Base-by-base conservation (phyloP, 2,329 filamentous ascomycete genomes). In the Macrophomina pseudophaseolina region DNA sequence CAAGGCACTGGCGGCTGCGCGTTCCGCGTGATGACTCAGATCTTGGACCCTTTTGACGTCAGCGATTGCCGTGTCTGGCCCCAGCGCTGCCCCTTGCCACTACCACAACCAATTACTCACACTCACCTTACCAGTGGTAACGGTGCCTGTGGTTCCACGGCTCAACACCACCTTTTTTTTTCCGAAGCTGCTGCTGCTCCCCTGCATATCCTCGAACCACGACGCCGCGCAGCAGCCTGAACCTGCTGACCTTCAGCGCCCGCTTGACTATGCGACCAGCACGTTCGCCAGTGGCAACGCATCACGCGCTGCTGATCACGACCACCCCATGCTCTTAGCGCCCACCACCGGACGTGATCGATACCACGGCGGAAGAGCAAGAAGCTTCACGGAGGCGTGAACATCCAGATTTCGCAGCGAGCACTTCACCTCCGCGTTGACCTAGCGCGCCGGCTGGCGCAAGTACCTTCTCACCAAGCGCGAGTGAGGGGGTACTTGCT, bases 241-340 rank as follows among this genome's bases (percentile, higher is more conserved):
- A 48, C 60, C 60, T 53, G 60, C 60, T 64, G 60, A 64, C 48
- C 60, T 16, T 11, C 5, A 1, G 18, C 30, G 48, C 28, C 48
- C 42, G 32, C 38, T 64, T 64, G 60, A 42, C 53, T 3, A 14
- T 30, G n/a, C 23, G 60, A 64, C 53, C 48, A 12, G 28, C 60
- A n/a, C 60, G 46, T 48, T 23, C 28, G 35, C 60, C 60, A 64
- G 53, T 64, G 23, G 48, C 18, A 52, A 18, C 14, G 48, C 60
- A 64, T 64, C 60, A 64, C 60, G 60, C 60, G 60, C 48, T 38
- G 58, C 58, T 49, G 58, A 62, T 42, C 44, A 49, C 42, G 30
- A 40, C 44, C 58, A 62, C 58, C 49, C 42, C 42, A 38, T 18
- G n/a, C 9, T 8, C 14, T 16, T 59, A 44, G 54, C 40, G 54